Conservation (phyloP, 345 rosid genomes). For the Syzygium grande region DNA sequence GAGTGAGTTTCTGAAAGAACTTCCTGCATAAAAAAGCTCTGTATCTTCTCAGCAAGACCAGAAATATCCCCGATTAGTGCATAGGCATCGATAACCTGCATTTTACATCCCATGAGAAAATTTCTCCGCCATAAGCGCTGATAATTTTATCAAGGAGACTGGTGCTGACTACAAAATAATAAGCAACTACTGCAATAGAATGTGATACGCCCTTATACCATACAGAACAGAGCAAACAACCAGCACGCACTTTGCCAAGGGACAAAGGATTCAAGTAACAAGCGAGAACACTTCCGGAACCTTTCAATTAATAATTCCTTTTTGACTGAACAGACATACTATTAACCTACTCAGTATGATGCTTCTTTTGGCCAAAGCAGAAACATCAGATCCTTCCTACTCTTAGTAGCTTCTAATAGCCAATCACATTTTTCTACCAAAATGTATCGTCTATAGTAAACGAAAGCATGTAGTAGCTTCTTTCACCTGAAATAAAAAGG, state of each 20-base stretch:
- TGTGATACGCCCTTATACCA: background rate
- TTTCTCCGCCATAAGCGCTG: background rate
- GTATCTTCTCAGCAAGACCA: constrained; percentile 97
- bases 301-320: background rate
- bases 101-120: constrained; percentile 2
- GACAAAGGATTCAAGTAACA: background rate
- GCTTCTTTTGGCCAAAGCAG: background rate
- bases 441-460: background rate
- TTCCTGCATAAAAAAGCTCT: constrained; percentile 97
- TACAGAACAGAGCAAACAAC: background rate
- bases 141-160: background rate
- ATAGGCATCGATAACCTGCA: constrained; percentile 95
- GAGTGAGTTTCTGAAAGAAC: constrained; percentile 87
- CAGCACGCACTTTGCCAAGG: background rate
- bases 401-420: background rate
- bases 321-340: background rate
- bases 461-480: background rate
- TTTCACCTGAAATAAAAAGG: background rate
- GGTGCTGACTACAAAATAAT: background rate
- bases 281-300: background rate
- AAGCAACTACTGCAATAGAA: background rate
- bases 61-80: constrained; percentile 95
- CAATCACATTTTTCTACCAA: background rate
- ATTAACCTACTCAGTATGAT: background rate
- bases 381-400: background rate